Evolutionary conservation across 1,139 yeast species (phyloP).

Genomic region (Saccharomyces hybrid): DNA sequence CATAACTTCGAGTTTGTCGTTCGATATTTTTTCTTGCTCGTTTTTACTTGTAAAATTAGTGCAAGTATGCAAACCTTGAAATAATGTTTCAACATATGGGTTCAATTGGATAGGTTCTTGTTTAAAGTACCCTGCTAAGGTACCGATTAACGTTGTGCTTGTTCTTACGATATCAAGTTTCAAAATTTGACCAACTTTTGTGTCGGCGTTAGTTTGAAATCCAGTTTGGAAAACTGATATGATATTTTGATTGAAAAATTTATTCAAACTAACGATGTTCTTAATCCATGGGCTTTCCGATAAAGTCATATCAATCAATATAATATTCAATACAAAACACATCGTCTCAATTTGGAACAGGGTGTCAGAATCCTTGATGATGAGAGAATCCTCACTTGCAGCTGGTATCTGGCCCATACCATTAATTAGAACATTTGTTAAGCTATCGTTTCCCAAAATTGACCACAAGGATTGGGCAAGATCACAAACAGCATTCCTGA

Average conservation of each 20-base stretch:
- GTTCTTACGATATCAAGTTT: constrained; percentile 36
- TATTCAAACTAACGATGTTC: constrained; percentile 24
- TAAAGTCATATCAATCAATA: constrained; percentile 35
- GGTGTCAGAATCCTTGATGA: constrained; percentile 15
- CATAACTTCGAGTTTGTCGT: constrained; percentile 31
- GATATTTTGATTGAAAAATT: constrained; percentile 24
- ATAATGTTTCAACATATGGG: constrained; percentile 44
- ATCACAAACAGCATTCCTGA: constrained; percentile 68
- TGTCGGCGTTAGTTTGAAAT: constrained; percentile 11
- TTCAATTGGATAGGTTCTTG: constrained; percentile 36
- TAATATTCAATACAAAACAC: constrained; percentile 50
- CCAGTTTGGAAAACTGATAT: constrained; percentile 26
- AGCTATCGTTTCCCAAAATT: constrained; percentile 50
- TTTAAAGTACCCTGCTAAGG: constrained; percentile 49
- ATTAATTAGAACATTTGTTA: constrained; percentile 40
- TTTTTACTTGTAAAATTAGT: constrained; percentile 9
- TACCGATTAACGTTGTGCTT: constrained; percentile 46
- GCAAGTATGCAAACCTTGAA: constrained; percentile 34
- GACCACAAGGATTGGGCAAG: constrained; percentile 64
- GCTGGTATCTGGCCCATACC: constrained; percentile 34
- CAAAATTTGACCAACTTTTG: constrained; percentile 11
- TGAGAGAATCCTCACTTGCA: constrained; percentile 20
- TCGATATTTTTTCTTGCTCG: constrained; percentile 4
- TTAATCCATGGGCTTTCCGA: constrained; percentile 39
- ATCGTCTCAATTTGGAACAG: constrained; percentile 60